Evolutionary conservation across 2,329 filamentous ascomycete genomes (phyloP), one percentile per base, ranked within the genome.

Genomic region (Colletotrichum gigasporum): DNA sequence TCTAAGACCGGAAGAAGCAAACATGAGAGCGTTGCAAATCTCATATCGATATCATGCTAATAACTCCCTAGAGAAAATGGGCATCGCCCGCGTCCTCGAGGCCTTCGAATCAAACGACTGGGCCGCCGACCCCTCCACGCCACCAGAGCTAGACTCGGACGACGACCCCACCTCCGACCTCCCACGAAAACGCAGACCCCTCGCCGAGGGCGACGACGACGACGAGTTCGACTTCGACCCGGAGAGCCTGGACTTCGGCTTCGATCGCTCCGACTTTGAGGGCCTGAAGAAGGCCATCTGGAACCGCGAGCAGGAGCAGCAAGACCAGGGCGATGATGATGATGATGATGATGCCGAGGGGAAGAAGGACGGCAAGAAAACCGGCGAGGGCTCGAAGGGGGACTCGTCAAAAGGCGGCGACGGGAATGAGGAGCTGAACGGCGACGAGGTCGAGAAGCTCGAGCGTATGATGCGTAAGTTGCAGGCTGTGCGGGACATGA

Each of bases 91-190:
- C 9, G 80, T 87, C 2, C 79, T 81, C 8, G 88, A 91, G 71
- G 89, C 88, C 0, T 74, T 91, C 12, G 83, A 91, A 70, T 80
- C 87, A 14, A 91, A 90, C 71, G 88, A 90, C 73, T 91, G 89
- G 89, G 42, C 59, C 18, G 62, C 32, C 20, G 81, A 79, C 24
- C 58, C 45, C 59, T 39, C 44, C 8, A 68, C 48, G 6, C 72
- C 68, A 14, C 72, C 68, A 8, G 71, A 76, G 18, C 72, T 73
- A 5, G 76, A 79, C 60, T 75, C 75, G 1, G 70, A 75, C 55
- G 75, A 74, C 2, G 74, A 77, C 37, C 69, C 76, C 1, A 63
- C 16, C 4, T 37, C 48, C 69, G 61, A 58, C 56, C 18, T 73
- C 69, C 72, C 76, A 1, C 74, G 77, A 20, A 79, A 63, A 68